Percentiles rank a stretch among this genome's conserved stretches.
Evolutionary conservation across 1,139 yeast species (phyloP).

Genomic region (Debaryomyces sp.): DNA sequence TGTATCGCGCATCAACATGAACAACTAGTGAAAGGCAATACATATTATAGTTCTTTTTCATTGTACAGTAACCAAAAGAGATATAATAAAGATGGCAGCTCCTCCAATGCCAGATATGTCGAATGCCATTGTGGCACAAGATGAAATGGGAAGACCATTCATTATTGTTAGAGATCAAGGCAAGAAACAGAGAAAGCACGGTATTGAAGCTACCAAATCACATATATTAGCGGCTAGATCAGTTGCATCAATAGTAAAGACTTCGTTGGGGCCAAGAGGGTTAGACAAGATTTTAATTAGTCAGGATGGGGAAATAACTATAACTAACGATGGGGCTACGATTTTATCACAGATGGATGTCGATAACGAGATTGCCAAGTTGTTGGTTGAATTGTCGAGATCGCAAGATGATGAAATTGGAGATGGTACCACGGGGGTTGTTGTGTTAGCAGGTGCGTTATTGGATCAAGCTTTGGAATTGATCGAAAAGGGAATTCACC

Average conservation of each 20-base stretch:
- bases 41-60: background rate
- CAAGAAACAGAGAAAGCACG: constrained; percentile 86
- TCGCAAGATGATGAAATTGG: constrained; percentile 99
- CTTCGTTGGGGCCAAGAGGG: constrained; percentile 98
- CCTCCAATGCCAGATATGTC: constrained; percentile 78
- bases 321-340: constrained; percentile 98
- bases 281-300: constrained; percentile 88
- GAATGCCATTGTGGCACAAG: constrained; percentile 98
- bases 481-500: constrained; percentile 96
- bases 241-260: constrained; percentile 88
- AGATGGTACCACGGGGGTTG: constrained; percentile 99
- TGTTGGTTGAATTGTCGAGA: constrained; percentile 88
- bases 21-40: constrained; percentile 7
- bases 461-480: constrained; percentile 93
- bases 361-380: constrained; percentile 93
- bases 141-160: constrained; percentile 98
- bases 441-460: constrained; percentile 91
- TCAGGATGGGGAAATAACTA: constrained; percentile 97
- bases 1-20: constrained; percentile 9
- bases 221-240: constrained; percentile 96
- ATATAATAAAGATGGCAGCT: constrained; percentile 27
- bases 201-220: constrained; percentile 91
- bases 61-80: constrained; percentile 1
- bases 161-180: constrained; percentile 98
- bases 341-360: constrained; percentile 94